phyloP scores from a whole-genome alignment of 352 stramenopile species.

The Phytophthora tubulina region DNA sequence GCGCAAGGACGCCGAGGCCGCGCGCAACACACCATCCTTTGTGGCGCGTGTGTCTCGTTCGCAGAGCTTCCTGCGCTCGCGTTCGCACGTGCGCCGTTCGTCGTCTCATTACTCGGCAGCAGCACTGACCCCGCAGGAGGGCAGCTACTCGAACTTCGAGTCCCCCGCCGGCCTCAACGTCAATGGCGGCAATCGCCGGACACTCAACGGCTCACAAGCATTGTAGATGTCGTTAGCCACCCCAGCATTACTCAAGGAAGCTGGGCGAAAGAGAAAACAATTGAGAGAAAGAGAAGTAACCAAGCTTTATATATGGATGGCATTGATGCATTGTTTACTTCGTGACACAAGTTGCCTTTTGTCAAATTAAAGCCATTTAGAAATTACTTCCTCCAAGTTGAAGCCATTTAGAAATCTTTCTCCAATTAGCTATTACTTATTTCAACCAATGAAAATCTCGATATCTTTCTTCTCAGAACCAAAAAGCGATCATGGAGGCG shows the following conservation, averaged over 20 bases:
- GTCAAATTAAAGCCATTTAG: slow-evolving; percentile 15
- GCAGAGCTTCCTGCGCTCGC: slow-evolving; percentile 84
- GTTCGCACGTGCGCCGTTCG: slow-evolving; percentile 57
- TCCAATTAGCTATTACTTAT: slow-evolving; percentile 18
- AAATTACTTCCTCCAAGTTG: slow-evolving; percentile 10
- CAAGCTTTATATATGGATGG: slow-evolving; percentile 33
- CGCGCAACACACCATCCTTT: slow-evolving; percentile 59
- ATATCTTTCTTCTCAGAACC: slow-evolving; percentile 25
- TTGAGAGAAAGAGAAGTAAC: slow-evolving; percentile 27
- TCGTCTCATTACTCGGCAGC: slow-evolving; percentile 63
- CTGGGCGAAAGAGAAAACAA: slow-evolving; percentile 8
- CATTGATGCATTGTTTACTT: slow-evolving; percentile 23
- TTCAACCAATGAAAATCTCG: slow-evolving; percentile 16
- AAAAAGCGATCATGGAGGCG: slow-evolving; percentile 28
- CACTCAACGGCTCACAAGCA: slow-evolving; percentile 47
- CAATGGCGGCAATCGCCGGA: slow-evolving; percentile 40
- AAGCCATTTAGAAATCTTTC: neutral
- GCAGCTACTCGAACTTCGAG: slow-evolving; percentile 85
- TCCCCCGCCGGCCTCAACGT: slow-evolving; percentile 56
- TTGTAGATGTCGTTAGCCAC: slow-evolving; percentile 30
- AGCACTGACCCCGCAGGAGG: slow-evolving; percentile 61
- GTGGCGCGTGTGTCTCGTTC: slow-evolving; percentile 70
- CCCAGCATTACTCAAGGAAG: slow-evolving; percentile 4
- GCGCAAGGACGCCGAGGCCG: slow-evolving; percentile 65
- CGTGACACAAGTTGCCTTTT: neutral